Evolutionary conservation across 176 grass and related monocot species (phyloP).

Genomic region (Eleusine indica): DNA sequence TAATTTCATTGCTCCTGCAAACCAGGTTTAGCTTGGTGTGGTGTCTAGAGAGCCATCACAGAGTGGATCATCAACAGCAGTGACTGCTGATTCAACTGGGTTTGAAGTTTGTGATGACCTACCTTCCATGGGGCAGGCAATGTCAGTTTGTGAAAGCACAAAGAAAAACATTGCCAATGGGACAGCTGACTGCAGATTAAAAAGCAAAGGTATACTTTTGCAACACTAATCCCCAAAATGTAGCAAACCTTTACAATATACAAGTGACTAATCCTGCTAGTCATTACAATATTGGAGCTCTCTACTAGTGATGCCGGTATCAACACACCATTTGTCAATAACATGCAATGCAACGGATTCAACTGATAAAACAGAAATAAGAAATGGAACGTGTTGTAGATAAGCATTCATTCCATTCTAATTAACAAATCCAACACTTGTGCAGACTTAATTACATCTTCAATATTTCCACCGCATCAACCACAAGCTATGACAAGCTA

Average conservation of each 20-base stretch:
- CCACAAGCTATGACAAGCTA: too few relatives aligned
- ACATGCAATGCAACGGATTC: background rate
- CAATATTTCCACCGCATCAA: too few relatives aligned
- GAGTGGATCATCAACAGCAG: constrained; percentile 64
- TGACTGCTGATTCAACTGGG: constrained; percentile 48
- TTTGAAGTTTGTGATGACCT: constrained; percentile 66
- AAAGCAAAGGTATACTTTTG: constrained; percentile 49
- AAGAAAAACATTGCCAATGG: constrained; percentile 50
- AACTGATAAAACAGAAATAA: too few relatives aligned
- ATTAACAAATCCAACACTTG: too few relatives aligned
- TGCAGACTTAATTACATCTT: too few relatives aligned
- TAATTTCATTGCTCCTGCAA: constrained; percentile 38
- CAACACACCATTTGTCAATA: constrained; percentile 28
- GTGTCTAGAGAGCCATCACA: constrained; percentile 65
- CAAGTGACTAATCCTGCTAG: background rate
- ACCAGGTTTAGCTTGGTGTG: constrained; percentile 43
- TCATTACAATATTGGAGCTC: background rate
- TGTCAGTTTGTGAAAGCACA: constrained; percentile 59
- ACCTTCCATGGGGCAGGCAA: constrained; percentile 43
- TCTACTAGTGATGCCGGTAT: background rate
- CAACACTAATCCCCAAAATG: background rate
- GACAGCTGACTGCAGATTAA: constrained; percentile 51
- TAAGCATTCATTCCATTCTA: too few relatives aligned
- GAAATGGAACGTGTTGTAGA: too few relatives aligned
- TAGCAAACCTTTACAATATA: background rate